Evolutionary conservation across 2,329 filamentous ascomycete genomes (phyloP).

Genomic region (Fusarium ramigenum): DNA sequence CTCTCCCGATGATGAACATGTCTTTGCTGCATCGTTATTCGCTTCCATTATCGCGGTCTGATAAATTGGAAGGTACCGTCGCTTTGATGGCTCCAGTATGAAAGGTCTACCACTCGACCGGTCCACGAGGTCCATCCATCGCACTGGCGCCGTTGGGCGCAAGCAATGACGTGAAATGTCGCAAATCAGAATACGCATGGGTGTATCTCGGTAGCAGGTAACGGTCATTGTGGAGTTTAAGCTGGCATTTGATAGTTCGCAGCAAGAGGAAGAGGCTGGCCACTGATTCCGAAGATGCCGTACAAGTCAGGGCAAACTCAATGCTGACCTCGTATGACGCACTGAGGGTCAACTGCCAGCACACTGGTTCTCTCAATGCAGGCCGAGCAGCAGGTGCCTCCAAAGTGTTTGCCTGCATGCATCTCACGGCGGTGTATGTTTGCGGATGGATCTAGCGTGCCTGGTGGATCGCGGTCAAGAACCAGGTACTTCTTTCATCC

Average conservation of each 20-base stretch:
- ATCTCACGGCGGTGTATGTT: conserved; percentile 30
- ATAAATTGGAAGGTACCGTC: conserved; percentile 6
- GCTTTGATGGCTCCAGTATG: background rate
- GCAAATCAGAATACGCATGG: background rate
- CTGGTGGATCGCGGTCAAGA: conserved; percentile 15
- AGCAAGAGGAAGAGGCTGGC: background rate
- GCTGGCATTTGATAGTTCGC: conserved; percentile 7
- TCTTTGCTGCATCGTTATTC: conserved; percentile 31
- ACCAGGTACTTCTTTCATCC: background rate
- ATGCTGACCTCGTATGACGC: conserved; percentile 30
- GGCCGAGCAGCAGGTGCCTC: conserved; percentile 3
- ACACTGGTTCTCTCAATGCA: background rate
- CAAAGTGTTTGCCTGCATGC: conserved; percentile 2
- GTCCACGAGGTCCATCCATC: conserved; percentile 2
- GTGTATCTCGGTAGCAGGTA: background rate
- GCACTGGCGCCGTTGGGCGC: conserved; percentile 13
- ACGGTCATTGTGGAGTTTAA: background rate
- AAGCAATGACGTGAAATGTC: conserved; percentile 29
- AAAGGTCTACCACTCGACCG: conserved; percentile 9
- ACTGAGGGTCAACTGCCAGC: conserved; percentile 1
- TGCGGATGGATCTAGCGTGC: conserved; percentile 1
- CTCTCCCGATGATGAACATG: conserved; percentile 12
- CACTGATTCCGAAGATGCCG: conserved; percentile 28
- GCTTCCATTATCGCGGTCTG: conserved; percentile 8
- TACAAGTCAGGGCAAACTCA: conserved; percentile 9